Conservation (phyloP, 2,329 filamentous ascomycete species). For the Herpotrichia juniperi region DNA sequence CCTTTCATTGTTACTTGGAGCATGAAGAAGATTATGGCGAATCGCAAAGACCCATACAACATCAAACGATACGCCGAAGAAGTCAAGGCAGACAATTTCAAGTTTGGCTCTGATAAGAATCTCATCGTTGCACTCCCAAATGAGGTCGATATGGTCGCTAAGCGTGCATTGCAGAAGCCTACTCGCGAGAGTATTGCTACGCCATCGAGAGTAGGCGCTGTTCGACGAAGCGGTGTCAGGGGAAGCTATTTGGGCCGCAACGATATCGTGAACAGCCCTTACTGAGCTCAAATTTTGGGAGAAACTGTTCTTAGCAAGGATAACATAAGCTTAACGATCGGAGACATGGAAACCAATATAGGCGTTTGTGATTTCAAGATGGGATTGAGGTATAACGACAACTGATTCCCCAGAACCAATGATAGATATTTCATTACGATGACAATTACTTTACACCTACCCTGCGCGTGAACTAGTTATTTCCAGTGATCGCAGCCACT, state of each 20-base stretch:
- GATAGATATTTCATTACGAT: background rate
- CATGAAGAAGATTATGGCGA: constrained; percentile 83
- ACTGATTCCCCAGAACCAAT: background rate
- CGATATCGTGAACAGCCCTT: constrained; percentile 81
- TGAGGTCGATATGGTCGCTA: constrained; percentile 96
- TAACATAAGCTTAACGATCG: background rate
- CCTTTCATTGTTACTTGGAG: constrained; percentile 98
- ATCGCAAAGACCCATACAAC: constrained; percentile 85
- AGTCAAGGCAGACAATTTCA: constrained; percentile 98
- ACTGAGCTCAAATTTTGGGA: constrained; percentile 42
- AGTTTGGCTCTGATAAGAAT: constrained; percentile 95
- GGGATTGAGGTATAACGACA: background rate
- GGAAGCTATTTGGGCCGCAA: constrained; percentile 78
- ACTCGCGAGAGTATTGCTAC: constrained; percentile 91
- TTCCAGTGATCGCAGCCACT: too few relatives aligned
- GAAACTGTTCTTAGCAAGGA: background rate
- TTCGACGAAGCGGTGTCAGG: constrained; percentile 45
- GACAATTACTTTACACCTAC: background rate
- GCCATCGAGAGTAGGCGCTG: constrained; percentile 55
- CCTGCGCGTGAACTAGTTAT: background rate
- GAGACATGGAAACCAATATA: background rate
- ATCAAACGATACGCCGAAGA: constrained; percentile 97
- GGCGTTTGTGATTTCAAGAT: background rate
- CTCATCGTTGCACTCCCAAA: constrained; percentile 97
- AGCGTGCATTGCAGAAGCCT: constrained; percentile 81